Evolutionary conservation across 2,329 filamentous ascomycete species (phyloP), one percentile per base, ranked within the genome.

Genomic region (Alternaria longipes): DNA sequence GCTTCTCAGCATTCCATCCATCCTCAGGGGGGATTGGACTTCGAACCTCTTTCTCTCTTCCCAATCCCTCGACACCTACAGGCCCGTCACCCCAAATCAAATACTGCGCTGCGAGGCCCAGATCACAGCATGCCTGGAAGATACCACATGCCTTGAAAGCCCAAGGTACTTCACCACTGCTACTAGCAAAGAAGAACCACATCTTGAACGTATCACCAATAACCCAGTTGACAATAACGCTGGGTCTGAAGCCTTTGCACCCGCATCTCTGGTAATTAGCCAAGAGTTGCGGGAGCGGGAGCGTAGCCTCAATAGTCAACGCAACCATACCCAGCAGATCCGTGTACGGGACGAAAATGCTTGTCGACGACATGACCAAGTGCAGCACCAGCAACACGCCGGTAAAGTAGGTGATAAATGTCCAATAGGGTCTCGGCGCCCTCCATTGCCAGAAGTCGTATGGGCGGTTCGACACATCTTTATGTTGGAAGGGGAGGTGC

Each of bases 371-470:
- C 58, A 94, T 81, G 53, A 93, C 71, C n/a, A 94, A 74, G 72
- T 94, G 90, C 69, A 90, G 81, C 5, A 85, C 82, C 26, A 88
- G 79, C 49, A 94, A 83, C 18, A 79, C 80, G 61, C 84, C 82
- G 63, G 89, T 85, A 63, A 93, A 85, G 80, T 90, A 92, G 42
- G 87, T 80, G 28, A 95, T 75, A 73, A 93, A 93, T 58, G 89
- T 84, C 92, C 92, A 96, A 81, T 94, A 94, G 81, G 91, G 90
- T 70, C 88, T 89, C 6, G 88, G 84, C 20, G 86, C 87, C 58
- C 88, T 85, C 92, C 92, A 94, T 78, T 92, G 91, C 92, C 92
- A 94, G 77, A 94, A 94, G 71, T 89, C 86, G 74, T 89, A 94
- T 0, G 91, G 91, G 24, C 91, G 83, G 62, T 82, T 83, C 56